Base-by-base conservation (phyloP, 345 rosid genomes). In the Physaria fendleri region DNA sequence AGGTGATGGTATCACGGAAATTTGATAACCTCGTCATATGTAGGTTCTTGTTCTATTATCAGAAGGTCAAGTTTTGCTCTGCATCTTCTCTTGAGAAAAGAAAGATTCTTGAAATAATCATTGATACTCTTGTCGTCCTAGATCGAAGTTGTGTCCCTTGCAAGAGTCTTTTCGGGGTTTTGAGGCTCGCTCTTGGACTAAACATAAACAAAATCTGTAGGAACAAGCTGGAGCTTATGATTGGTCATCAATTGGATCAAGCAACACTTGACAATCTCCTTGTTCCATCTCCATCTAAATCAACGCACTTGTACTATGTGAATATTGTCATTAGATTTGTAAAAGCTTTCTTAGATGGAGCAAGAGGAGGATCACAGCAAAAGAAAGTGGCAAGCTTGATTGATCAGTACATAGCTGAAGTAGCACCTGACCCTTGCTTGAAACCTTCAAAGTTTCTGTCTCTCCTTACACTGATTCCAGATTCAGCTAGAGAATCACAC, bases 391-490 rank as follows among this genome's bases (percentile, higher is more conserved):
- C n/a, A n/a, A 42, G 74, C 50, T 81, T 93, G 81, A 70, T 89
- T 70, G 99, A 93, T 71, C 74, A 73, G 60, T 93, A 93, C 63
- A 58, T 85, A 58, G 81, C 84, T 28, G 97, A 93, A 74, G 97
- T 93, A 64, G 94, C 99, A 23, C 90, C 99, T 2, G 99, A 93
- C 74, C 99, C 84, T 51, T 80, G 73, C 56, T 58, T 89, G 53
- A 89, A 76, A 67, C 62, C 85, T 14, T 79, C 90, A 0, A 93
- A 83, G 79, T 87, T 89, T 69, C 51, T 83, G 13, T 78, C 89
- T 52, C 73, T 93, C 9, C 73, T 76, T 45, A 57, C 46, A 71
- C 77, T 81, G 40, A 33, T 93, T 47, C 97, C 97, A 0, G 94
- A 82, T 72, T 74, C 73, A 34, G 82, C 91, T 3, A 66, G 94